Evolutionary conservation across 805 yeast species (phyloP), one percentile per base, ranked within the genome.

Genomic region (Candida ortonii): DNA sequence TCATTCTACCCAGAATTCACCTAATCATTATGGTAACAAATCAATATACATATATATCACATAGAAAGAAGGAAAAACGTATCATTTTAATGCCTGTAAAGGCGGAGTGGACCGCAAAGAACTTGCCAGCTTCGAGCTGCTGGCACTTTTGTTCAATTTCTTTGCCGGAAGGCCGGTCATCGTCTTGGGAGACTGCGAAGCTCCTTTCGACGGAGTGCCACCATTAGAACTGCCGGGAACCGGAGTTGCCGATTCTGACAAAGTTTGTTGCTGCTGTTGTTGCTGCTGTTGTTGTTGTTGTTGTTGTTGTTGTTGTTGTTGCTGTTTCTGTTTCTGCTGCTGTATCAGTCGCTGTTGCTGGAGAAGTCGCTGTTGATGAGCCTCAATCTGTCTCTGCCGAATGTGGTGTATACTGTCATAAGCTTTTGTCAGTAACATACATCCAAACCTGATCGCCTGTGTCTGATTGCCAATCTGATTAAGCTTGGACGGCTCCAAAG

Each of bases 401-500:
- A 51, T 77, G 71, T 36, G 84, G 78, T 14, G 89, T 82, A 53
- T 88, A 87, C 49, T 86, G 34, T 88, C 96, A 53, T 84, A 84
- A 0, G 96, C 80, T 58, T 89, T 90, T 4, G 93, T 77, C 25
- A 88, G 67, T 20, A 90, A 62, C 96, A 88, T 88, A 6, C 95
- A 77, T 7, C 96, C 96, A 61, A 89, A 89, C 40, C 97, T 68
- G 19, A 90, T 84, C 1, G 84, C 80, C 60, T 89, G 97, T 1
- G 96, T 88, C 33, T 80, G 90, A 34, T 81, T 81, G 10, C 87
- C 76, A 25, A 89, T 86, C 44, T 83, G 82, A 53, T 89, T 89
- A 49, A 89, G 68, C 36, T 74, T 71, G 0, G 95, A 79, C 0
- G 97, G 96, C 57, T 87, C 96, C 39, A 85, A 68, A 22, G 82